Percentiles rank a stretch among this genome's conserved stretches.
phyloP scores from a whole-genome alignment of 108 stramenopile genomes.

The Skeletonema menzelii region DNA sequence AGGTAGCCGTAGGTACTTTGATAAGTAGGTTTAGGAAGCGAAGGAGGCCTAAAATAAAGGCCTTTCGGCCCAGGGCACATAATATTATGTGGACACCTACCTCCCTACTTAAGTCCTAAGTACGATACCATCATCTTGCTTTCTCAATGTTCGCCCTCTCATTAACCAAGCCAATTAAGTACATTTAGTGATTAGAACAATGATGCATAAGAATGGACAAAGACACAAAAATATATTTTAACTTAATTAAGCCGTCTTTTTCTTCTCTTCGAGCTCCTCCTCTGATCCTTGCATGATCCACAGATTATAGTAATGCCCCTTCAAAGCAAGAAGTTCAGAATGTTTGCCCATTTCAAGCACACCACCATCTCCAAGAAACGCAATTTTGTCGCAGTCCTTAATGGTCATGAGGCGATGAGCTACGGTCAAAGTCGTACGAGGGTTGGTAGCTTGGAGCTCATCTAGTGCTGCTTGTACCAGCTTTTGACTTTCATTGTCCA shows the following conservation, averaged over 20 bases:
- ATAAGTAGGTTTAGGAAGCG: too few relatives aligned
- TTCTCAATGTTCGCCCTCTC: too few relatives aligned
- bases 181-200: too few relatives aligned
- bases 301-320: conserved; percentile 53
- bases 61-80: too few relatives aligned
- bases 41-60: too few relatives aligned
- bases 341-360: conserved; percentile 74
- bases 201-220: too few relatives aligned
- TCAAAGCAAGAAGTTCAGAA: conserved; percentile 55
- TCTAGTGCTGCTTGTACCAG: conserved; percentile 90
- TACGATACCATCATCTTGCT: too few relatives aligned
- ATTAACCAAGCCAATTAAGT: too few relatives aligned
- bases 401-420: conserved; percentile 91
- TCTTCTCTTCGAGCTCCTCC: conserved; percentile 12
- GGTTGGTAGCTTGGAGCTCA: conserved; percentile 59
- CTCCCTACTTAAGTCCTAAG: too few relatives aligned
- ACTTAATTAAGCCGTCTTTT: neutral
- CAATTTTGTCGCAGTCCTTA: conserved; percentile 70
- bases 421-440: conserved; percentile 78
- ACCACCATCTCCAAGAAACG: conserved; percentile 65
- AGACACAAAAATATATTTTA: too few relatives aligned
- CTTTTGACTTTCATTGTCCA: conserved; percentile 83
- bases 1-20: too few relatives aligned
- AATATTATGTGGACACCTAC: too few relatives aligned
- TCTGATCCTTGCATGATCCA: conserved; percentile 48